Base-by-base conservation (phyloP, 371 early-diverging fungal species). In the Enterospora canceri region DNA sequence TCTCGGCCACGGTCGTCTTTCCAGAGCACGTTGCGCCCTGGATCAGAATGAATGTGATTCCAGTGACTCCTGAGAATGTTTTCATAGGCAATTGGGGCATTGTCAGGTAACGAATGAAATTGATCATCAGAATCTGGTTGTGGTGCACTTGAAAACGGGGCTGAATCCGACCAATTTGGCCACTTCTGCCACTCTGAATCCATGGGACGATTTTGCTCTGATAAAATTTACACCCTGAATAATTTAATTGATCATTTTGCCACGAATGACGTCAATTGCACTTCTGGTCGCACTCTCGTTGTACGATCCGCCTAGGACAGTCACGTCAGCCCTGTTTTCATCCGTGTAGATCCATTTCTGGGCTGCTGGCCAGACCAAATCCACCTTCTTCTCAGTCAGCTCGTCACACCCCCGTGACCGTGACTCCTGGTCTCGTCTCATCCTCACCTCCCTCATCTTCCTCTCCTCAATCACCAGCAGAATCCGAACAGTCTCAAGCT, bases 361-460 rank as follows among this genome's bases (percentile, higher is more conserved):
- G 23, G 61, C 48, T 18, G 61, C 61, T 47, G 61, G 61, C 33
- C 47, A 61, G 5, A 61, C 40, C 23, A 47, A 15, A n/a, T 61
- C 47, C 19, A 61, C 15, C 3, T 28, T n/a, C 4, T 21, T 30
- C 8, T 19, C n/a, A 19, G 24, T 4, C 47, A 8, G n/a, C 3
- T 61, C 61, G 23, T 35, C 23, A 32, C 12, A 61, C 26, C 26
- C 5, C 8, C 4, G 23, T 51, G 26, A 15, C 47, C 47, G 5
- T 19, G 24, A 18, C 2, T 15, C 18, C 32, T 5, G 34, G 24
- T 35, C 35, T 15, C 19, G n/a, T 61, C 48, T 47, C 47, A 48
- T 47, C 48, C 61, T 61, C n/a, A 46, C 26, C 5, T 5, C 12
- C 4, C 4, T 32, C 35, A 61, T 34, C 16, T 32, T 48, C 4